Evolutionary conservation across 2,329 filamentous ascomycete genomes (phyloP).

Genomic region (Colletotrichum kahawae): DNA sequence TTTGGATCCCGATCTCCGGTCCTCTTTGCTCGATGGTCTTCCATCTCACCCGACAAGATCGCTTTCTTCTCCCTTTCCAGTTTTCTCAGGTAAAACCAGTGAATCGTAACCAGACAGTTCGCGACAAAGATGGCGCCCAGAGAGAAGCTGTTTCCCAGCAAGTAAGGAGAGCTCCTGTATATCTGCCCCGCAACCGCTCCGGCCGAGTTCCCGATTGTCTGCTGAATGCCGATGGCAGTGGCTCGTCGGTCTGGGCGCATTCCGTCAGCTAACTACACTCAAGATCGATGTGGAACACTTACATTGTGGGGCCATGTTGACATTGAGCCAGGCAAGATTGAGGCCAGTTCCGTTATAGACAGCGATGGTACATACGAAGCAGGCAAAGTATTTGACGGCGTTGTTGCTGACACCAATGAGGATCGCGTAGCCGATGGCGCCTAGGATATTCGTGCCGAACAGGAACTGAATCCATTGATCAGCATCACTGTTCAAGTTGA

Average conservation of each 20-base stretch:
- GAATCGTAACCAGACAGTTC: background rate
- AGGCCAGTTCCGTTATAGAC: constrained; percentile 52
- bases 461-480: background rate
- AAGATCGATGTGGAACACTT: background rate
- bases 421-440: background rate
- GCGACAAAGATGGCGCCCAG: background rate
- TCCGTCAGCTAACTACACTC: fast-evolving
- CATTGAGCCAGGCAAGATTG: constrained; percentile 51
- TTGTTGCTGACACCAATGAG: background rate
- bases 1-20: background rate
- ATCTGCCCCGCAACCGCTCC: constrained; percentile 47
- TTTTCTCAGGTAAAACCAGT: background rate
- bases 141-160: constrained; percentile 26
- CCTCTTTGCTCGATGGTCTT: background rate
- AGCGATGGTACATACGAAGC: constrained; percentile 50
- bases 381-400: constrained; percentile 43
- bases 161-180: constrained; percentile 34
- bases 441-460: background rate
- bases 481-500: background rate
- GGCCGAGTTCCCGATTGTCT: constrained; percentile 41
- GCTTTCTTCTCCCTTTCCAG: background rate
- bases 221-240: constrained; percentile 26
- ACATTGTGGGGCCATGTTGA: constrained; percentile 48
- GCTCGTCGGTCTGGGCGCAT: background rate
- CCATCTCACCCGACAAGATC: background rate